Conservation (phyloP, 768 basidiomycete species). For the Favolaschia claudopus region DNA sequence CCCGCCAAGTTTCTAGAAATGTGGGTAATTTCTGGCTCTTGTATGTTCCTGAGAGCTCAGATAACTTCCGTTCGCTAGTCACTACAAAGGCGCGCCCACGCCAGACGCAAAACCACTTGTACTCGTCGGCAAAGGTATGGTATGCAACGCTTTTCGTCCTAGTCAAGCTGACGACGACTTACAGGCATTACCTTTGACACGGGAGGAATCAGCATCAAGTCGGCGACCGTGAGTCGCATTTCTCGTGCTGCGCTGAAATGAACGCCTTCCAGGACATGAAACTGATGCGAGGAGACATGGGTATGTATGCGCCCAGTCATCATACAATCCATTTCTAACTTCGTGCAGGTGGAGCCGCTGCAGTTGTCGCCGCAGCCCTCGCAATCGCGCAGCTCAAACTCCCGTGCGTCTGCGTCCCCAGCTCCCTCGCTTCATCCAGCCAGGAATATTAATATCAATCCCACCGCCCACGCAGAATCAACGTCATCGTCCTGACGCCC, state of each 20-base stretch:
- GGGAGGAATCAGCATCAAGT: slow-evolving; percentile 88
- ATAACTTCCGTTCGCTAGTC: slow-evolving; percentile 47
- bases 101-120: slow-evolving; percentile 68
- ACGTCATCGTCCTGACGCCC: slow-evolving; percentile 75
- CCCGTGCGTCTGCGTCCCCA: slow-evolving; percentile 62
- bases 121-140: slow-evolving; percentile 88
- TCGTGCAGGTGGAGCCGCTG: slow-evolving; percentile 73
- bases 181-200: slow-evolving; percentile 91
- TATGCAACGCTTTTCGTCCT: too few species aligned
- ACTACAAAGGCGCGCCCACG: slow-evolving; percentile 79
- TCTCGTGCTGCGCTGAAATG: not conserved
- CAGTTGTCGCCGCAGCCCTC: slow-evolving; percentile 73
- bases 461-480: slow-evolving; percentile 56
- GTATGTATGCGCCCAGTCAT: slow-evolving; percentile 40
- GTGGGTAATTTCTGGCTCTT: slow-evolving; percentile 47
- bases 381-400: slow-evolving; percentile 84
- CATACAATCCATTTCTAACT: not conserved
- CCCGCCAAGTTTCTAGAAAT: slow-evolving; percentile 90
- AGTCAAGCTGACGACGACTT: too few species aligned
- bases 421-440: too few species aligned
- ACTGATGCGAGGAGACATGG: slow-evolving; percentile 89
- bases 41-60: not conserved
- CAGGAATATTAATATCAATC: too few species aligned
- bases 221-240: slow-evolving; percentile 60
- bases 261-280: slow-evolving; percentile 79